Evolutionary conservation across 78 protist genomes (phyloP), one percentile per base, ranked within the genome.

Genomic region (Acrasis kona): DNA sequence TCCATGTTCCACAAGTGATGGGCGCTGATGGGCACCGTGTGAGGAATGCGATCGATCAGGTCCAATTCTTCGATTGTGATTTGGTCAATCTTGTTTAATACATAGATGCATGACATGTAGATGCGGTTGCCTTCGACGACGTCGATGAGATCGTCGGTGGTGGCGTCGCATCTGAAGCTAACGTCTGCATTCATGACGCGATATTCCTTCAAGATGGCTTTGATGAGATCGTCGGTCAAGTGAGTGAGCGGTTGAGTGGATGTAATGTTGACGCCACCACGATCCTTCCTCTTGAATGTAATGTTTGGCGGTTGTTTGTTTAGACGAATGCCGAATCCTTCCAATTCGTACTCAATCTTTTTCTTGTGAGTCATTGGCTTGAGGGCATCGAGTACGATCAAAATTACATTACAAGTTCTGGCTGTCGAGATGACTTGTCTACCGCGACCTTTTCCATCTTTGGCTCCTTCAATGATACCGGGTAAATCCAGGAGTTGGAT

Each of bases 381-480:
- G 42, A 92, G 19, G 35, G 93, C 90, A 77, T 98, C 99, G 27
- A 98, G 86, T 5, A 93, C 93, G 10, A 98, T 92, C 37, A 95
- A 71, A 67, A 98, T 89, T 32, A 96, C 80, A 29, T 61, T 61
- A 85, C 99, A 97, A 3, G 99, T 97, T 5, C 99, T 87, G 35
- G 98, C 99, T 19, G 89, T 95, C 1, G 93, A 92, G 65, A 87
- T 93, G 64, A 93, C 95, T 64, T 94, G 98, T 3, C 95, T 76
- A 42, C 99, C 99, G 10, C 99, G 83, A 78, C 99, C 99, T 79
- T 92, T 96, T 72, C 97, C 97, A 66, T 95, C 97, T 70, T 93
- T 92, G 31, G 99, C 99, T n/a, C 99, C 99, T 72, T 96, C 98
- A 39, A 97, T 97, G 61, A 98, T 97, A 61, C 99, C 99, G 4